Base-by-base conservation (phyloP, 192 early-diverging fungal species). In the Podochytrium sp. region DNA sequence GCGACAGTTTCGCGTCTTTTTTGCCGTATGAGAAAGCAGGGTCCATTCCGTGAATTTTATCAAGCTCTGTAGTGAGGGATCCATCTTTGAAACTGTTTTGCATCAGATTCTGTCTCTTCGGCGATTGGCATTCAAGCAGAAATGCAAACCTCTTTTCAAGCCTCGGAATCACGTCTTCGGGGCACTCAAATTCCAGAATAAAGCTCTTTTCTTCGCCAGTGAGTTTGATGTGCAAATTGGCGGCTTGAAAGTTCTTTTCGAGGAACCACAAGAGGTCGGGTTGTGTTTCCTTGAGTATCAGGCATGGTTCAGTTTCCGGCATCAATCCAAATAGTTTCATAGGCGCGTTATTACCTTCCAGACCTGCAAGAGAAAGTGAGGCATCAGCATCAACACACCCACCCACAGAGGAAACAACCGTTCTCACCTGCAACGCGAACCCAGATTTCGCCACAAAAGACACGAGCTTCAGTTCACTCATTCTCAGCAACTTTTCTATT, bases 11-110 rank as follows among this genome's bases (percentile, higher is more conserved):
- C 1, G 78, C 76, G 71, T 83, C 85, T 75, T 74, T 81, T 63
- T 78, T 67, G 27, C 81, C 81, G 18, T 55, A 72, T 68, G 52
- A 77, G 51, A 83, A 74, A 3, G 77, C 75, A 7, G 85, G 85
- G 69, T 87, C 85, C 47, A 87, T 71, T 2, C 85, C 83, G 55
- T 87, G 85, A n/a, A 87, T 84, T 61, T 87, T 87, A 65, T 87
- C 85, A 34, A 87, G 75, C 62, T 87, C 85, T 12, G 64, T 53
- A 14, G 72, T 76, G 20, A 87, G 51, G 2, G 53, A 53, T 20
- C 81, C 81, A 64, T 87, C 85, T 60, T 87, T 87, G 64, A 87
- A 83, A 25, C 71, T 71, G 40, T 33, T 18, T 3, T 1, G 49
- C 39, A 65, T 40, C 6, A 65, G 52, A 47, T 47, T 47, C 7